Base-by-base conservation (phyloP, 305 asterid species). In the Ilex paraguariensis region DNA sequence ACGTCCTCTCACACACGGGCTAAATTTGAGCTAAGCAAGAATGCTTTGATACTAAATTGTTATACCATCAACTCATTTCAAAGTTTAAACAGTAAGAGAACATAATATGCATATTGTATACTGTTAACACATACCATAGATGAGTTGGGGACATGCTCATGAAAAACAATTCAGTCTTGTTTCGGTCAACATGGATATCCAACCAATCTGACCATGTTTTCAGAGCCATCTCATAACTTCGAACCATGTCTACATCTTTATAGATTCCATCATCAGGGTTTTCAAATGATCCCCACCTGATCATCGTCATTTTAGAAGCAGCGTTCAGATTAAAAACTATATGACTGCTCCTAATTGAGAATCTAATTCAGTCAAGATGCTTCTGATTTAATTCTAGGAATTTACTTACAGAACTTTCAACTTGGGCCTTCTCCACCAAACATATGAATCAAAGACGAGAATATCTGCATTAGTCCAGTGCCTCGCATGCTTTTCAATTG, bases 151-250 rank as follows among this genome's bases (percentile, higher is more conserved):
- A 76, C 51, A 65, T 17, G 66, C 90, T 76, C 70, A 77, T 82
- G 69, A 87, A 87, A 77, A 81, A 85, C 56, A 85, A 57, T 31
- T 59, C 59, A 31, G 93, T 82, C 57, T 72, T 85, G 31, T 72
- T 65, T 53, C 68, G 71, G 30, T 87, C 75, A 14, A 87, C 65
- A 66, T 85, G 85, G 55, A 69, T 16, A 51, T 77, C 79, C 7
- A 87, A 32, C 95, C 95, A 87, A 17, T 85, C 81, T 5, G 87
- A 73, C 95, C 90, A 87, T 10, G 93, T 81, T 50, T 58, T 75
- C 36, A 87, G 68, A 32, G 83, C 80, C 83, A 85, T 68, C 59
- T 85, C 87, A 50, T 72, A 87, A 5, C 75, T 64, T 0, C 68
- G 80, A 6, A 54, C 53, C 75, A 66, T 76, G 30, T 71, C 69